Base-by-base conservation (phyloP, 352 stramenopile species). In the Thalassiosira livingstoniorum region DNA sequence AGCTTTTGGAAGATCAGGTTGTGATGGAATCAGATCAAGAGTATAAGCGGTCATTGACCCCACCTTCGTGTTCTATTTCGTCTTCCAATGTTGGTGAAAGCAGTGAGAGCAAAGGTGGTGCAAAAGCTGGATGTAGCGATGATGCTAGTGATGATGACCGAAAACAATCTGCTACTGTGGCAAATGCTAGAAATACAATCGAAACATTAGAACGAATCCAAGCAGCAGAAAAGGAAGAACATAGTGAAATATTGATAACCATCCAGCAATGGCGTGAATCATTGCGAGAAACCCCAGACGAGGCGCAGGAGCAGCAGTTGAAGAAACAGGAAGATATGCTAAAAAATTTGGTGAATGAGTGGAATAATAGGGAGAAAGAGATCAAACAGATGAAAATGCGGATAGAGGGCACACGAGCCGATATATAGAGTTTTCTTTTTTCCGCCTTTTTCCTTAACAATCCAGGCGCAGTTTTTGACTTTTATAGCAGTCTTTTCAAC, bases 191-290 rank as follows among this genome's bases (percentile, higher is more conserved):
- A n/a, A 18, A 70, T n/a, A 11, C 53, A 1, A 70, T 70, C 34
- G 34, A 55, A n/a, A n/a, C n/a, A 21, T 35, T 70, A 11, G 62
- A 70, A 25, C 29, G 39, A 70, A n/a, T 70, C 21, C 62, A 70
- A 37, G 27, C 10, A n/a, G 62, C 62, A 5, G 62, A 70, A 25
- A 10, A 55, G 21, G 62, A 4, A n/a, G 62, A 70, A 25, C 62
- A 70, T 57, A 37, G 55, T 18, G 27, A 70, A 2, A 70, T 70
- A 15, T 5, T 18, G 10, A 25, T 55, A 10, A 55, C 31, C 2
- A 29, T 70, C 13, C 34, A 55, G 21, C 1, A 55, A n/a, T 70
- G 62, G 62, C 62, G 62, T 35, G 35, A 57, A 31, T 15, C 29
- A 57, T 57, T 70, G 62, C n/a, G 55, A 2, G 4, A 10, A 21